These are phyloP conservation scores for Ceratocystis cubensis DNA, from an alignment of 2,329 filamentous ascomycete genomes.

Conservation along the genomic window DNA sequence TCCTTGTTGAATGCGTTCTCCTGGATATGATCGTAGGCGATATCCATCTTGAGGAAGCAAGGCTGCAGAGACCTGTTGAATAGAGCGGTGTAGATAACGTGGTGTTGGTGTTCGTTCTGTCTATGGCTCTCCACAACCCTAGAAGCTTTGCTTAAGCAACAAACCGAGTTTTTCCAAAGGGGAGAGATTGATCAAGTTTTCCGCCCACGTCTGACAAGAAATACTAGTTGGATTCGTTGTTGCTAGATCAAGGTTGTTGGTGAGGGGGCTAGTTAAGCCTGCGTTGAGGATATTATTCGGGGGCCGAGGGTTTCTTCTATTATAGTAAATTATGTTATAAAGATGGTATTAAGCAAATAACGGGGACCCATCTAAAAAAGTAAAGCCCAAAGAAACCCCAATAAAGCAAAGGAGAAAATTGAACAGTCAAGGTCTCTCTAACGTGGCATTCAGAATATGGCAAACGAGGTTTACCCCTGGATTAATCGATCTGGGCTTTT, in stretches of 20 bases:
- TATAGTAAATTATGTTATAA: not conserved
- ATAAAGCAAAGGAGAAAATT: not conserved
- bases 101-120: not conserved
- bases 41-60: slow-evolving; percentile 54
- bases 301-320: not conserved
- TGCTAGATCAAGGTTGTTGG: not conserved
- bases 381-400: not conserved
- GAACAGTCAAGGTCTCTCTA: not conserved
- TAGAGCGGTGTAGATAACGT: not conserved
- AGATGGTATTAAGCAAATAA: slow-evolving; percentile 1
- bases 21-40: slow-evolving; percentile 93
- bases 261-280: not conserved
- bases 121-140: not conserved
- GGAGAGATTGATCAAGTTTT: not conserved
- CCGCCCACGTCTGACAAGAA: not conserved
- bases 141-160: not conserved
- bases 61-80: not conserved
- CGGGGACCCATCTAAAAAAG: not conserved
- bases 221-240: not conserved
- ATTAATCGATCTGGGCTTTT: not conserved
- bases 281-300: not conserved
- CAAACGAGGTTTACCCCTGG: slow-evolving; percentile 7
- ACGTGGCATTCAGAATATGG: not conserved
- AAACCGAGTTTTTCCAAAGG: not conserved
- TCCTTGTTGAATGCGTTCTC: slow-evolving; percentile 60